Evolutionary conservation across 1,139 yeast genomes (phyloP).

Genomic region (Suhomyces bokatorum): DNA sequence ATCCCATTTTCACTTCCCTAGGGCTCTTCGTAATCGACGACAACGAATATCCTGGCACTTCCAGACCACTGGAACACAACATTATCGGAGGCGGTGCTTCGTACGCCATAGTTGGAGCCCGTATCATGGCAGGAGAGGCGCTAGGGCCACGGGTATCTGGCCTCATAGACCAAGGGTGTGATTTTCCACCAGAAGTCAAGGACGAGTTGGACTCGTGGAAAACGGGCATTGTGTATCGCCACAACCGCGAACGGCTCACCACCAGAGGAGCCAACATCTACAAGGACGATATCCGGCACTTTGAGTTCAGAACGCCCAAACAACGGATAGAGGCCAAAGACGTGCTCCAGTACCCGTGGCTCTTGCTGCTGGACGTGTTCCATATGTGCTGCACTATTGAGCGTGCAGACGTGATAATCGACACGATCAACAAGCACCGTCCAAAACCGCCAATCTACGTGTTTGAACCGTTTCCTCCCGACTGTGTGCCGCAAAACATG

Average conservation of each 20-base stretch:
- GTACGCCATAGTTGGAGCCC: slow-evolving; percentile 76
- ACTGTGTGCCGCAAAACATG: slow-evolving; percentile 55
- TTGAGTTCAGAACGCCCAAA: slow-evolving; percentile 55
- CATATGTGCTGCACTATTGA: slow-evolving; percentile 78
- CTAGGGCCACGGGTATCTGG: slow-evolving; percentile 52
- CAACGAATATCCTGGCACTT: slow-evolving; percentile 55
- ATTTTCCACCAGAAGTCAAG: slow-evolving; percentile 59
- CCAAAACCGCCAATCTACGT: slow-evolving; percentile 43
- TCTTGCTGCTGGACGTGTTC: slow-evolving; percentile 47
- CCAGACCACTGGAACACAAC: slow-evolving; percentile 46
- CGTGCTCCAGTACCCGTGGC: slow-evolving; percentile 38
- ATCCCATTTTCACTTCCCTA: slow-evolving; percentile 52
- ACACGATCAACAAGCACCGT: slow-evolving; percentile 24
- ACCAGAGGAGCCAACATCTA: slow-evolving; percentile 83
- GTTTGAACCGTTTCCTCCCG: slow-evolving; percentile 89
- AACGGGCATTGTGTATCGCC: slow-evolving; percentile 58
- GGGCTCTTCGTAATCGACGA: slow-evolving; percentile 96
- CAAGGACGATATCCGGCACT: slow-evolving; percentile 56
- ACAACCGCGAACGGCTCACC: slow-evolving; percentile 55
- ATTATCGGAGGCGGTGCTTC: slow-evolving; percentile 92
- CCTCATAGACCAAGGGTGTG: slow-evolving; percentile 77
- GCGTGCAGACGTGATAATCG: slow-evolving; percentile 52
- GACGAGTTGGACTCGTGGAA: slow-evolving; percentile 58
- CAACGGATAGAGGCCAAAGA: slow-evolving; percentile 64
- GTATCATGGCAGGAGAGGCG: slow-evolving; percentile 48